These are phyloP conservation scores for Dryas octopetala DNA, from an alignment of 306 rosid genomes.

Conservation along the genomic window DNA sequence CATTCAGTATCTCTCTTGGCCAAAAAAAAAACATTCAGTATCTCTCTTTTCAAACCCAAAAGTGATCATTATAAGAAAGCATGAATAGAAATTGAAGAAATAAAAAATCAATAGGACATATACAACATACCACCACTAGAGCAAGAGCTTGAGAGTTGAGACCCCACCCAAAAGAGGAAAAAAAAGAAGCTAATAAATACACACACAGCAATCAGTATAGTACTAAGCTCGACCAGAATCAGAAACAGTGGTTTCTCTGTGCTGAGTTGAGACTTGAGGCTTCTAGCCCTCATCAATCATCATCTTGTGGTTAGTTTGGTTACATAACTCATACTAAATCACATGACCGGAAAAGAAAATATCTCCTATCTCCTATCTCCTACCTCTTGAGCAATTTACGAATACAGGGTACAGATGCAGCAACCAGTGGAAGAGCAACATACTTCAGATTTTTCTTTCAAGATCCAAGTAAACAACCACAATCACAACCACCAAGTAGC, in stretches of 20 bases:
- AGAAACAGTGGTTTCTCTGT: constrained; percentile 9
- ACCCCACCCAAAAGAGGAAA: background rate
- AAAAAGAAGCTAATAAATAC: background rate
- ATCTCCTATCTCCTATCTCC: constrained; percentile 29
- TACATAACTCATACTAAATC: constrained; percentile 28
- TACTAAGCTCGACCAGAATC: background rate
- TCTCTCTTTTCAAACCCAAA: background rate
- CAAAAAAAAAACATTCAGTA: background rate
- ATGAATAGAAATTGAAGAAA: background rate
- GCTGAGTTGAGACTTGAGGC: constrained; percentile 9
- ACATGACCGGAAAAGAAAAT: constrained; percentile 16
- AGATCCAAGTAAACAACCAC: no score
- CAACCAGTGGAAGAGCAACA: constrained; percentile 19
- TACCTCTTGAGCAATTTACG: constrained; percentile 29
- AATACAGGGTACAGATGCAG: constrained; percentile 25
- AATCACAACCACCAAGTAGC: constrained; percentile 17
- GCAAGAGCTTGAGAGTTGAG: background rate
- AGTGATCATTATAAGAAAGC: background rate
- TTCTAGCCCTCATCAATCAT: constrained; percentile 17
- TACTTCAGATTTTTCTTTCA: constrained; percentile 16
- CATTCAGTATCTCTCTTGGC: background rate
- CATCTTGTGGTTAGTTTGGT: constrained; percentile 30
- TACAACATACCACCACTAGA: constrained; percentile 10
- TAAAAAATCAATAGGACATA: constrained; percentile 6
- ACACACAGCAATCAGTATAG: background rate